Conservation (phyloP, 2,329 filamentous ascomycete genomes). For the Phialophora expanda region DNA sequence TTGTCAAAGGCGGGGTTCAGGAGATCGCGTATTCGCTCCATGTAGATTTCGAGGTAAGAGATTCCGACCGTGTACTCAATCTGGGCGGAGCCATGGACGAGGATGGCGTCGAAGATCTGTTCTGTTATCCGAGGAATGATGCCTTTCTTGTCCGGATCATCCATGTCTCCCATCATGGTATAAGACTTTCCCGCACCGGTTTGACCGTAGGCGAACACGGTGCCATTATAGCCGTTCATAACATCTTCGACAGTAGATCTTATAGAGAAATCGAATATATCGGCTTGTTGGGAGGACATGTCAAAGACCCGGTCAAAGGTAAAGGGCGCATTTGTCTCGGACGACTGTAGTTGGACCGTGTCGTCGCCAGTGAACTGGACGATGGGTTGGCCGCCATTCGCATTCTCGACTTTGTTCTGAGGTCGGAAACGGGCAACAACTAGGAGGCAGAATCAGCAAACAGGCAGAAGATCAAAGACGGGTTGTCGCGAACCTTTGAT, state of each 20-base stretch:
- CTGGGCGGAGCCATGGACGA: slow-evolving; percentile 79
- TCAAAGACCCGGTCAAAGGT: slow-evolving; percentile 98
- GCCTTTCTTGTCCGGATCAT: slow-evolving; percentile 84
- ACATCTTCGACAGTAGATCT: slow-evolving; percentile 96
- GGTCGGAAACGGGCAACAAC: slow-evolving; percentile 98
- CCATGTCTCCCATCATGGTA: slow-evolving; percentile 98
- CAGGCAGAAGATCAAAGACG: not conserved
- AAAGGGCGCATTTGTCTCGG: slow-evolving; percentile 81
- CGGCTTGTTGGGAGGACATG: slow-evolving; percentile 85
- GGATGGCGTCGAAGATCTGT: slow-evolving; percentile 95
- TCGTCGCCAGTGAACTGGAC: slow-evolving; percentile 87
- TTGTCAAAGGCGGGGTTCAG: slow-evolving; percentile 94
- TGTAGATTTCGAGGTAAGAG: slow-evolving; percentile 99
- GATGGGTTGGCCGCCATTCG: slow-evolving; percentile 87
- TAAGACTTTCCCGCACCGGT: slow-evolving; percentile 98
- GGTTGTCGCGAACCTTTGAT: slow-evolving; percentile 56
- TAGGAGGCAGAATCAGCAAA: slow-evolving; percentile 46
- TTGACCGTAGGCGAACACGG: slow-evolving; percentile 97
- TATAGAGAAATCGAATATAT: slow-evolving; percentile 99
- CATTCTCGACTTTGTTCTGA: slow-evolving; percentile 92
- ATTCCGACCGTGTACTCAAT: slow-evolving; percentile 99
- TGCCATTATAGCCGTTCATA: slow-evolving; percentile 98
- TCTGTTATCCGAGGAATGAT: slow-evolving; percentile 97
- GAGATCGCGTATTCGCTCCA: slow-evolving; percentile 96
- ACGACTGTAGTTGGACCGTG: slow-evolving; percentile 77